Evolutionary conservation across 1,284 basidiomycete genomes (phyloP).

Genomic region (Ceratorhiza oryzae-sativae): DNA sequence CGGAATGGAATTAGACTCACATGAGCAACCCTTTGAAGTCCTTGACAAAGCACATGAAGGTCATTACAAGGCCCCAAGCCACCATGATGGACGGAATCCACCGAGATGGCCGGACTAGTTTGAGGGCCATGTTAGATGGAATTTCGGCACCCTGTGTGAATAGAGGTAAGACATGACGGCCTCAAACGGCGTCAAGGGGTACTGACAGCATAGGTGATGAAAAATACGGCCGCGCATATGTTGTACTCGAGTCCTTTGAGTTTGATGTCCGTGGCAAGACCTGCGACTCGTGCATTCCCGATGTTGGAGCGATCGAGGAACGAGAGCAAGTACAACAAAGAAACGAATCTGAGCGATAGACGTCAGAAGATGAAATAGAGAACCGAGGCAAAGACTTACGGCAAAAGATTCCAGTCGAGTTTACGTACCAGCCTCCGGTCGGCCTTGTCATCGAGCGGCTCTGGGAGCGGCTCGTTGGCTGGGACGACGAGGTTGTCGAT

Average conservation of each 20-base stretch:
- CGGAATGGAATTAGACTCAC: slow-evolving; percentile 4
- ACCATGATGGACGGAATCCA: slow-evolving; percentile 47
- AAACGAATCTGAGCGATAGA: slow-evolving; percentile 28
- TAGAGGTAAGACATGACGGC: slow-evolving; percentile 7
- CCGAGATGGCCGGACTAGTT: slow-evolving; percentile 39
- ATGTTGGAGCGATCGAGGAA: slow-evolving; percentile 42
- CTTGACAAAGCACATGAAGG: slow-evolving; percentile 52
- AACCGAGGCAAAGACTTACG: slow-evolving; percentile 1
- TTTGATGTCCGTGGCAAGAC: slow-evolving; percentile 37
- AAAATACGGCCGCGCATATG: slow-evolving; percentile 43
- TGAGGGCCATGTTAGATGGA: slow-evolving; percentile 41
- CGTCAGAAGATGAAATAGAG: not conserved
- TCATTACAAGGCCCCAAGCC: slow-evolving; percentile 53
- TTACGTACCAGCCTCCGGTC: slow-evolving; percentile 40
- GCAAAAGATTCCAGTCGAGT: slow-evolving; percentile 42
- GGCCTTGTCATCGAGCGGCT: slow-evolving; percentile 32
- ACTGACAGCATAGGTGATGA: slow-evolving; percentile 40
- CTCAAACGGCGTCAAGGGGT: not conserved
- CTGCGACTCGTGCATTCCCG: slow-evolving; percentile 43
- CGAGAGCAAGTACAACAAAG: slow-evolving; percentile 42
- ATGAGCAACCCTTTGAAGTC: slow-evolving; percentile 50
- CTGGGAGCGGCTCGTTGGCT: slow-evolving; percentile 9
- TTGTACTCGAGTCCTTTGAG: slow-evolving; percentile 43
- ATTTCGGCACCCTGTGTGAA: slow-evolving; percentile 38
- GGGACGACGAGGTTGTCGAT: not conserved